Evolutionary conservation across 2,329 filamentous ascomycete genomes (phyloP).

Genomic region (Zymoseptoria ardabiliae): DNA sequence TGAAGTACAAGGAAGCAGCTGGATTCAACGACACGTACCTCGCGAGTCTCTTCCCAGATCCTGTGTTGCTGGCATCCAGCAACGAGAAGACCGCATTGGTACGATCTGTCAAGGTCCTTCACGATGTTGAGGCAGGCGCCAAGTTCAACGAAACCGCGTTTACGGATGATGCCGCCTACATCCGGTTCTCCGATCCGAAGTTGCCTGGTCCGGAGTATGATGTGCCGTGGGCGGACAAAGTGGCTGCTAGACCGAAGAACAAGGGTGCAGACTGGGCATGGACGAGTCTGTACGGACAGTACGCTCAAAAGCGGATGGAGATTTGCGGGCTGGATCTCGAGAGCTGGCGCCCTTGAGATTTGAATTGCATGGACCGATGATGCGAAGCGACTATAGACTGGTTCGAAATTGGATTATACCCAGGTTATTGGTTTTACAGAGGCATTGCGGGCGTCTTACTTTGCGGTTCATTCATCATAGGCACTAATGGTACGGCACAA

Average conservation of each 20-base stretch:
- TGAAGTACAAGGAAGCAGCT: slow-evolving; percentile 8
- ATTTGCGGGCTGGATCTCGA: slow-evolving; percentile 48
- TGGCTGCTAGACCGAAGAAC: slow-evolving; percentile 37
- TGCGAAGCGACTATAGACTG: background rate
- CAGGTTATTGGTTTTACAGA: background rate
- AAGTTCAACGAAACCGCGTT: slow-evolving; percentile 41
- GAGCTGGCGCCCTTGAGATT: slow-evolving; percentile 25
- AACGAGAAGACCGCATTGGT: slow-evolving; percentile 20
- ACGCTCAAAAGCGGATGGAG: slow-evolving; percentile 44
- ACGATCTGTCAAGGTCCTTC: slow-evolving; percentile 26
- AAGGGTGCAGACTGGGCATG: slow-evolving; percentile 42
- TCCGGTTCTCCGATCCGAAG: slow-evolving; percentile 41
- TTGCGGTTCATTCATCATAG: background rate
- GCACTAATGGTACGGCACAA: too few relatives aligned
- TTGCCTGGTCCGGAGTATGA: slow-evolving; percentile 46
- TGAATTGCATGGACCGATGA: background rate
- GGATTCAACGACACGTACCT: slow-evolving; percentile 29
- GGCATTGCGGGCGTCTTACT: background rate
- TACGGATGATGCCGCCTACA: slow-evolving; percentile 37
- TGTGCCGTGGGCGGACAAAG: slow-evolving; percentile 37
- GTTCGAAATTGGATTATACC: background rate
- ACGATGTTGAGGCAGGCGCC: slow-evolving; percentile 14
- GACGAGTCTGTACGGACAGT: slow-evolving; percentile 44
- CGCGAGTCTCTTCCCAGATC: slow-evolving; percentile 19
- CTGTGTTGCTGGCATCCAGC: slow-evolving; percentile 22